phyloP scores from a whole-genome alignment of 2,329 filamentous ascomycete genomes.

The Hymenoscyphus occultus region DNA sequence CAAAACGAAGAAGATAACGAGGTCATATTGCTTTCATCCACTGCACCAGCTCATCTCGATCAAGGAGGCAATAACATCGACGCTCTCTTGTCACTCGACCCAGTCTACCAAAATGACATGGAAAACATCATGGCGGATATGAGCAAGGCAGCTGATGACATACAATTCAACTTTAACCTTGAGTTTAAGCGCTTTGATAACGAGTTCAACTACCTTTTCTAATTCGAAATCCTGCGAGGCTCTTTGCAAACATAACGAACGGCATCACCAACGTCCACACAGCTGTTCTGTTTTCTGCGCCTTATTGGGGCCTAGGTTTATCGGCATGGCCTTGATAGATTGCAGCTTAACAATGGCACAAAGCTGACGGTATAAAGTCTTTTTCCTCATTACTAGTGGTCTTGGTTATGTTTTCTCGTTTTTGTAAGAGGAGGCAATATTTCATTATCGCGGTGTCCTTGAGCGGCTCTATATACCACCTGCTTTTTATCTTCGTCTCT shows the following conservation, averaged over 20 bases:
- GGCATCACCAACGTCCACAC: neutral
- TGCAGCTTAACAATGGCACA: neutral
- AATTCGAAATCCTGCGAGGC: neutral
- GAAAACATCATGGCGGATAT: neutral
- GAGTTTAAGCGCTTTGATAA: neutral
- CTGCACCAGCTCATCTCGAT: neutral
- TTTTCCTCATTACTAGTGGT: no score
- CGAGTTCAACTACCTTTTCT: neutral
- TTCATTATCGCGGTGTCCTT: no score
- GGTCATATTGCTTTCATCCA: neutral
- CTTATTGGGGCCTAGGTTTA: neutral
- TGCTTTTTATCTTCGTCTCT: no score
- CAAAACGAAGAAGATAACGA: no score
- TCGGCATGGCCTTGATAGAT: neutral
- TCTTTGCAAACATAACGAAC: neutral
- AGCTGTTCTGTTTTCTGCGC: neutral
- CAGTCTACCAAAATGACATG: neutral
- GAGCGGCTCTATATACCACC: no score
- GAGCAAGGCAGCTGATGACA: neutral
- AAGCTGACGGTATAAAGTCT: no score
- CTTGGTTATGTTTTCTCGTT: no score
- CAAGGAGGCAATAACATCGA: neutral
- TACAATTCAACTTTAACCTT: neutral
- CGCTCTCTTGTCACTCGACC: neutral
- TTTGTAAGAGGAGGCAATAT: no score